Evolutionary conservation across 805 yeast species (phyloP), one percentile per base, ranked within the genome.

Genomic region (Hemisphaericaspora nanyangensis): DNA sequence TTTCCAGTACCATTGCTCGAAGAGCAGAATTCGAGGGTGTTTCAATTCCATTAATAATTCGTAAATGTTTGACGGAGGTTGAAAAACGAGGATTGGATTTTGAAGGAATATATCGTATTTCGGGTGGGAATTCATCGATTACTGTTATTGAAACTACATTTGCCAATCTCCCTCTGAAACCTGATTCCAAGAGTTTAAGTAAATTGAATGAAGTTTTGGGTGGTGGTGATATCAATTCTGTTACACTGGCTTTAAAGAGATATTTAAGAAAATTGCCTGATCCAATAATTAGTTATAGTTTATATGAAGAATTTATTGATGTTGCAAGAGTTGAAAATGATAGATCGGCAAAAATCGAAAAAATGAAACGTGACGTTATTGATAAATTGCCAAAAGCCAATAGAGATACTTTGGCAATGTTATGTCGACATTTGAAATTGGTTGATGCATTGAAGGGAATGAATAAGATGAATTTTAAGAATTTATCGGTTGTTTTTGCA

Each of bases 51-150:
- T 61, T 77, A 47, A 75, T 93, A 20, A 74, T 93, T 8, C 67
- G 81, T 10, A 70, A 77, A 41, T 87, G 96, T 61, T 62, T 89
- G 5, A 66, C 70, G 17, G 93, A 83, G 50, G 88, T 93, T 38
- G 96, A 91, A 62, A 55, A 56, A 6, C 69, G 87, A 42, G 96
- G 95, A 4, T 60, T 90, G 48, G 79, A 74, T 29, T 65, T 72
- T 45, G 98, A 90, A 60, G 99, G 99, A 7, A 74, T 93, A 26
- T 93, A 93, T 64, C 72, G 99, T 48, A 82, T 90, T 48, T 83
- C 95, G 33, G 99, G 96, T 1, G 85, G 87, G 5, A 74, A 80
- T 45, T 74, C 87, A 7, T 82, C 84, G 35, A 74, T 82, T 39
- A 77, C 74, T 17, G 58, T 68, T n/a, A 63, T 68, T 34, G 73